Conservation (phyloP, 139 green algal species). For the Prasinococcaceae sp. region DNA sequence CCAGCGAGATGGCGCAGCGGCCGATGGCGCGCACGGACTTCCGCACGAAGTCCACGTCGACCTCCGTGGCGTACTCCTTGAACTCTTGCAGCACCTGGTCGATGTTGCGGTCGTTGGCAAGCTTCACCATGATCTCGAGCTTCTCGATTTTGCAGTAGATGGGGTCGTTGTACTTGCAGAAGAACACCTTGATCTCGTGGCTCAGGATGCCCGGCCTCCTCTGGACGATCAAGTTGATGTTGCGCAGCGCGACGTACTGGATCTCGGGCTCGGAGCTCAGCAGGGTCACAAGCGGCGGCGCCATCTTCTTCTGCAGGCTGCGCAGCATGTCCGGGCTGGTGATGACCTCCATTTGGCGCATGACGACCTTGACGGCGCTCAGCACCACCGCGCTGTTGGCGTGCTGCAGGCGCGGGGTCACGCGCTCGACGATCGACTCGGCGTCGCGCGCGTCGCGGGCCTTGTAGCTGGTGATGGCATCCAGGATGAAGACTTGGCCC, state of each 20-base stretch:
- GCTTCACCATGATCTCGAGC: conserved; percentile 93
- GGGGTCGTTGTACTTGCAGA: conserved; percentile 99
- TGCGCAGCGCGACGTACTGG: conserved; percentile 95
- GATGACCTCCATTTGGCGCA: conserved; percentile 62
- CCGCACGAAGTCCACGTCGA: conserved; percentile 97
- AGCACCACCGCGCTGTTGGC: conserved; percentile 95
- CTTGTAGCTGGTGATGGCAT: conserved; percentile 66
- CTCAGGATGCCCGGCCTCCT: conserved; percentile 49
- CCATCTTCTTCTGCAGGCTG: conserved; percentile 78
- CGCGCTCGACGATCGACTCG: conserved; percentile 82
- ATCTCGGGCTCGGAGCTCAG: conserved; percentile 84
- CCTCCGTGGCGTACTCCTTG: conserved; percentile 97
- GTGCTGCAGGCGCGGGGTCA: conserved; percentile 93
- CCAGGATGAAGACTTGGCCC: conserved; percentile 95
- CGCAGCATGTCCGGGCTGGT: conserved; percentile 35
- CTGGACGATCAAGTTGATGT: conserved; percentile 94
- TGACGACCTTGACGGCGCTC: conserved; percentile 82
- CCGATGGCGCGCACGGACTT: conserved; percentile 76
- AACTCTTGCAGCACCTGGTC: conserved; percentile 95
- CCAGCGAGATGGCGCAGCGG: conserved; percentile 76
- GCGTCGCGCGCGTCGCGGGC: conserved; percentile 50
- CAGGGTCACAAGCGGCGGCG: conserved; percentile 89
- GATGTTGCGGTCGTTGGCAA: conserved; percentile 78
- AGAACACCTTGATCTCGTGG: conserved; percentile 97
- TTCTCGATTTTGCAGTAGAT: conserved; percentile 99